Percentiles rank a stretch among this genome's conserved stretches.
Evolutionary conservation across 345 rosid species (phyloP).

Genomic region (Arabidopsis suecica): DNA sequence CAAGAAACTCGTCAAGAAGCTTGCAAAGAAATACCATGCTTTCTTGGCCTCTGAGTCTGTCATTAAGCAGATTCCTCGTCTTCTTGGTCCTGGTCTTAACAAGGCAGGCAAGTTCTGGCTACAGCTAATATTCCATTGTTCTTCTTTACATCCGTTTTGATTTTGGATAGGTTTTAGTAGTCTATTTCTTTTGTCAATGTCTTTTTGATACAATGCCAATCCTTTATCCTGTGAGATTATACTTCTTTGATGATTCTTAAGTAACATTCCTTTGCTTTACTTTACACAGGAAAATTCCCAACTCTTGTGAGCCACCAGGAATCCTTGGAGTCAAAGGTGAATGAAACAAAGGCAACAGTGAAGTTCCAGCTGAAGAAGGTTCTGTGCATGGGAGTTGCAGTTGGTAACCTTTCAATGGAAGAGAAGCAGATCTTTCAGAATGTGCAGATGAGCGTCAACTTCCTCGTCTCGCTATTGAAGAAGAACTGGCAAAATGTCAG

Average conservation of each 20-base stretch:
- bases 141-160: background rate
- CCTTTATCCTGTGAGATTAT: background rate
- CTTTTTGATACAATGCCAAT: background rate
- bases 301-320: conserved; percentile 68
- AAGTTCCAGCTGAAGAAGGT: conserved; percentile 71
- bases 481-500: conserved; percentile 76
- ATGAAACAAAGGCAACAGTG: conserved; percentile 64
- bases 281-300: conserved; percentile 62
- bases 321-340: conserved; percentile 62
- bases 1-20: conserved; percentile 71
- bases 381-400: conserved; percentile 73
- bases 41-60: conserved; percentile 70
- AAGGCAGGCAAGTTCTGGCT: conserved; percentile 67
- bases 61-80: conserved; percentile 74
- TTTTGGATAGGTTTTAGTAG: background rate
- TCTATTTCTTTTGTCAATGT: background rate
- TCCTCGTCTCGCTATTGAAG: conserved; percentile 67
- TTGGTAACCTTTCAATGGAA: conserved; percentile 63
- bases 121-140: conserved; percentile 3
- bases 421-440: conserved; percentile 75
- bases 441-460: conserved; percentile 66
- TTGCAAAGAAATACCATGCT: conserved; percentile 75
- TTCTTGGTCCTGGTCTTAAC: conserved; percentile 76
- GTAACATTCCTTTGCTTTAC: background rate
- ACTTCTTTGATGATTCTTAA: background rate